A percentile compares a stretch with the other conserved stretches of the same genome.
Conservation (phyloP, 78 protist species). For the Dictyostelium capitatum region DNA sequence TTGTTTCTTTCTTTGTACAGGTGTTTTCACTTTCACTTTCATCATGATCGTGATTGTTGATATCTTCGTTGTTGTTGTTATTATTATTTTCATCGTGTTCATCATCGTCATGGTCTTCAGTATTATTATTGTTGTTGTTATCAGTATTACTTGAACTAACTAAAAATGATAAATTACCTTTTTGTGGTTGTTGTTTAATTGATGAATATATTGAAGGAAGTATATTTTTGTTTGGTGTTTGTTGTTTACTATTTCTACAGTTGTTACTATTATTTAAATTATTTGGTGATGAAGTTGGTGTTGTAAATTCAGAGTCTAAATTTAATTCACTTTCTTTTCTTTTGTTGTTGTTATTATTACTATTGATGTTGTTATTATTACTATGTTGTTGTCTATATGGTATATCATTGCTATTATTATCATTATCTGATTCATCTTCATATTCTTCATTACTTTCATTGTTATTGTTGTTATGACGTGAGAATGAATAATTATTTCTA, state of each 20-base stretch:
- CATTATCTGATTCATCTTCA: slow-evolving; percentile 6
- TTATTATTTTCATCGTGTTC: background rate
- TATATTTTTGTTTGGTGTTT: background rate
- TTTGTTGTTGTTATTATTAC: background rate
- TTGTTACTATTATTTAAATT: background rate
- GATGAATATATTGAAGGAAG: slow-evolving; percentile 1
- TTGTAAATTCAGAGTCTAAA: background rate
- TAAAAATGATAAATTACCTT: slow-evolving; percentile 70
- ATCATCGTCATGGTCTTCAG: background rate
- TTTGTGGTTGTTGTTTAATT: slow-evolving; percentile 27
- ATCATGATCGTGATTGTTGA: too few relatives aligned
- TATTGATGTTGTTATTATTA: background rate
- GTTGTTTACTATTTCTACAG: background rate
- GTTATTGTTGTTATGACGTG: background rate
- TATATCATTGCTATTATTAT: background rate
- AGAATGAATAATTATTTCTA: background rate
- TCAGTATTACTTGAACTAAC: slow-evolving; percentile 16
- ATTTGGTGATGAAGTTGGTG: slow-evolving; percentile 15
- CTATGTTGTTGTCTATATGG: background rate
- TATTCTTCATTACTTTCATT: slow-evolving; percentile 7
- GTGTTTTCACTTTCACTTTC: background rate
- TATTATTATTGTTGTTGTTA: too few relatives aligned
- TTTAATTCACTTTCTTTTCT: background rate
- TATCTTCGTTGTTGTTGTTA: background rate
- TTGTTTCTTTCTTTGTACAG: background rate